phyloP scores from a whole-genome alignment of 441 rosid genomes.

The Rhodomyrtus psidioides region DNA sequence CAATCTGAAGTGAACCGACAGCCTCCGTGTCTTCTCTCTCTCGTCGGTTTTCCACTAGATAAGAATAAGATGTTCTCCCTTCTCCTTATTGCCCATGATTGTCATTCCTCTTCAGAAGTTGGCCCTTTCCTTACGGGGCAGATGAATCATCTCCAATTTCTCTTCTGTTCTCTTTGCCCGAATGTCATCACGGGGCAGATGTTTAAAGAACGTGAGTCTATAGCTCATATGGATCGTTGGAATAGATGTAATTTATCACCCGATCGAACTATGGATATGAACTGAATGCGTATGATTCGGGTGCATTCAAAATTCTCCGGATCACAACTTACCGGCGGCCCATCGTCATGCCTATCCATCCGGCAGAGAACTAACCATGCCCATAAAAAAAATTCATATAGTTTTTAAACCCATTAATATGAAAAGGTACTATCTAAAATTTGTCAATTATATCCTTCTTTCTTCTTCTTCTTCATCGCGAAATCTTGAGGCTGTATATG shows the following conservation, averaged over 20 bases:
- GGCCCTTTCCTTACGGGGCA: neutral
- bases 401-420: neutral
- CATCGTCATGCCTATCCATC: neutral
- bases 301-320: neutral
- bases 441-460: neutral
- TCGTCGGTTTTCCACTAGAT: neutral
- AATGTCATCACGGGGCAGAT: neutral
- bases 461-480: neutral
- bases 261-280: neutral
- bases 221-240: neutral
- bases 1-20: neutral
- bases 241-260: neutral
- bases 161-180: neutral
- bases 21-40: neutral
- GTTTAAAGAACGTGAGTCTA: neutral
- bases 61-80: neutral
- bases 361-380: neutral
- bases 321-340: neutral
- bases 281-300: neutral
- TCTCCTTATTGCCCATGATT: neutral
- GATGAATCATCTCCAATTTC: neutral
- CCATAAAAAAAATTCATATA: neutral
- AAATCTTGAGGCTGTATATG: neutral
- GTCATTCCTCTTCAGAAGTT: neutral
- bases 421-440: neutral